Conservation (phyloP, 495 filamentous ascomycete genomes). For the Daldinia childiae region DNA sequence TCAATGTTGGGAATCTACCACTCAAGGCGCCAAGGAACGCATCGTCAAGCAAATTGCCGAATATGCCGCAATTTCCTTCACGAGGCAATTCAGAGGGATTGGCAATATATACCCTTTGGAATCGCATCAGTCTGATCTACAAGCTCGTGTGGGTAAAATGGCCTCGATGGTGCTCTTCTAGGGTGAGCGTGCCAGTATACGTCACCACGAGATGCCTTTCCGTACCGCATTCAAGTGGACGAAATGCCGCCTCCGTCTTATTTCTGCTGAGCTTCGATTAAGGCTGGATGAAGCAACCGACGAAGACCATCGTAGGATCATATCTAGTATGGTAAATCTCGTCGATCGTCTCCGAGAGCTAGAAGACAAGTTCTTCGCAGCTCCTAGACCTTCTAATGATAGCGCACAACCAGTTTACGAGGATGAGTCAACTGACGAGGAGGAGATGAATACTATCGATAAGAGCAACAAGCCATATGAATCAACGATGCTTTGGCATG, state of each 20-base stretch:
- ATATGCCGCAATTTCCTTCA: constrained; percentile 44
- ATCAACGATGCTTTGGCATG: constrained; percentile 56
- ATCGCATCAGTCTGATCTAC: constrained; percentile 2
- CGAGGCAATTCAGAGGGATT: constrained; percentile 49
- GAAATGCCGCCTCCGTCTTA: constrained; percentile 31
- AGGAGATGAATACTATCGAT: constrained; percentile 18
- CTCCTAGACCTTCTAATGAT: constrained; percentile 12
- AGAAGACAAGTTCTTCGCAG: constrained; percentile 22
- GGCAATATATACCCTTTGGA: constrained; percentile 50
- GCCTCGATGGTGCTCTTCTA: constrained; percentile 52
- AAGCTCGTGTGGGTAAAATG: constrained; percentile 37
- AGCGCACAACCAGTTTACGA: background rate
- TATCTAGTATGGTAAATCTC: constrained; percentile 28
- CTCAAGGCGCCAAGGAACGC: constrained; percentile 48
- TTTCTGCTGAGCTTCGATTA: constrained; percentile 24
- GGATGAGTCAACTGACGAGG: constrained; percentile 11
- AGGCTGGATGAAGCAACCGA: constrained; percentile 13
- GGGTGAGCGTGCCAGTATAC: constrained; percentile 41
- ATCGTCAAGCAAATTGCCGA: constrained; percentile 53
- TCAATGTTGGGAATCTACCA: constrained; percentile 54
- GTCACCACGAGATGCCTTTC: constrained; percentile 43
- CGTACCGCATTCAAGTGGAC: constrained; percentile 43
- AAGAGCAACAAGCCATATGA: constrained; percentile 36
- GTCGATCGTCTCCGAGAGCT: constrained; percentile 27
- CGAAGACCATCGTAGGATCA: background rate